These are phyloP conservation scores for Xylaria intraflava DNA, from an alignment of 495 filamentous ascomycete genomes.

Conservation along the genomic window DNA sequence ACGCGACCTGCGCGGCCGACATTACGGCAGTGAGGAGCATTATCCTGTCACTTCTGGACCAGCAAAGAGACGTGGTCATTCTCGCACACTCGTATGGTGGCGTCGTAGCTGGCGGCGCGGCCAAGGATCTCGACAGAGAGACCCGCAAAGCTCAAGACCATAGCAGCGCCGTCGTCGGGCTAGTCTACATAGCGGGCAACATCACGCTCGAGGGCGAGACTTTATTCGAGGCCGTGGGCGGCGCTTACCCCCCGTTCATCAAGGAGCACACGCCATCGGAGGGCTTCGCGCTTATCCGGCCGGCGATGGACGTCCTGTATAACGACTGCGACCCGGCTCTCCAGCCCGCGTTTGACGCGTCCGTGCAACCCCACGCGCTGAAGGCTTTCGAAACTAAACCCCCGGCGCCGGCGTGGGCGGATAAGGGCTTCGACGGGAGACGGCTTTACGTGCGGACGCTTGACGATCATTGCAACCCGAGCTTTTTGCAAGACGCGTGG, in stretches of 20 bases:
- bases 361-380: not conserved
- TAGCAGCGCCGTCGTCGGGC: not conserved
- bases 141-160: not conserved
- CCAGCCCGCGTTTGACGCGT: not conserved
- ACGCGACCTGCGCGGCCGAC: not conserved
- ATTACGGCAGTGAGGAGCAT: not conserved
- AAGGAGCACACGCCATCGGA: not conserved
- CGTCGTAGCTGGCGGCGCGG: constrained; percentile 3
- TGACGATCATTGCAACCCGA: not conserved
- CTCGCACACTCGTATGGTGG: constrained; percentile 10
- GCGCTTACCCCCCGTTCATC: constrained; percentile 7
- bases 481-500: not conserved
- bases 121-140: constrained; percentile 5
- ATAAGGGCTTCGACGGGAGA: constrained; percentile 4
- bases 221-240: not conserved
- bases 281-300: constrained; percentile 1
- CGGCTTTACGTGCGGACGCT: not conserved
- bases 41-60: constrained; percentile 3
- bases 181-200: constrained; percentile 4
- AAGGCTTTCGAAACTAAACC: constrained; percentile 3
- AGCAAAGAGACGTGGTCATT: not conserved
- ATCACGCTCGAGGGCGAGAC: not conserved
- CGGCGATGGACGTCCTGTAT: not conserved
- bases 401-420: constrained; percentile 5
- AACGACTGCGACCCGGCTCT: constrained; percentile 1